phyloP scores from a whole-genome alignment of 768 basidiomycete genomes.

The Boletus coccyginus region DNA sequence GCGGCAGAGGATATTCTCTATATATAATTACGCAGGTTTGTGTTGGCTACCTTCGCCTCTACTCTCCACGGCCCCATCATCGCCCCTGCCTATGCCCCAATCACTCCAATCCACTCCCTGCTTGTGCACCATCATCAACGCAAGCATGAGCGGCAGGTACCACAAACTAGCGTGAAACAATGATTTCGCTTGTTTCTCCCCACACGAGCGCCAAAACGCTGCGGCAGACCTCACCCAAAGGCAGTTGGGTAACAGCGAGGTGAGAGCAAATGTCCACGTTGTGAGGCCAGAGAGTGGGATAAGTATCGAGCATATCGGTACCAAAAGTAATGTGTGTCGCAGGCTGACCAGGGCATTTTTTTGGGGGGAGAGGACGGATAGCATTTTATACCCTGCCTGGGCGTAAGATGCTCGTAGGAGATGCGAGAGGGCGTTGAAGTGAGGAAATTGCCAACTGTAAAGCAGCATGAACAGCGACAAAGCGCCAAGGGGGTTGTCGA shows the following conservation, averaged over 20 bases:
- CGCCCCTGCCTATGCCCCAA: slow-evolving; percentile 35
- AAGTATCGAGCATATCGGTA: slow-evolving; percentile 76
- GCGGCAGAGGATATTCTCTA: not conserved
- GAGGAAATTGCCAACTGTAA: slow-evolving; percentile 98
- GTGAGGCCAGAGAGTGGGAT: slow-evolving; percentile 90
- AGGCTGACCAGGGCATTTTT: slow-evolving; percentile 85
- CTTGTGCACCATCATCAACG: slow-evolving; percentile 95
- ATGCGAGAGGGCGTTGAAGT: slow-evolving; percentile 93
- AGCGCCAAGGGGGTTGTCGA: slow-evolving; percentile 81
- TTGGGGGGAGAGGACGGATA: slow-evolving; percentile 71
- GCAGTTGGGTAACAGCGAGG: slow-evolving; percentile 72
- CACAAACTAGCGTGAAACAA: slow-evolving; percentile 83
- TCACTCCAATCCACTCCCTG: slow-evolving; percentile 75
- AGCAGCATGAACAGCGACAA: slow-evolving; percentile 79
- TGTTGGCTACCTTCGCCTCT: not conserved
- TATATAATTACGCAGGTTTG: not conserved
- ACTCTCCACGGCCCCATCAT: not conserved
- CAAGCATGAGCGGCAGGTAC: slow-evolving; percentile 88
- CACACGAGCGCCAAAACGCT: slow-evolving; percentile 68
- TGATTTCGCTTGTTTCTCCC: slow-evolving; percentile 73
- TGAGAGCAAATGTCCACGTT: slow-evolving; percentile 84
- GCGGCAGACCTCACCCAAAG: slow-evolving; percentile 68
- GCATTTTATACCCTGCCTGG: slow-evolving; percentile 91
- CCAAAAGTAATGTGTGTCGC: slow-evolving; percentile 73
- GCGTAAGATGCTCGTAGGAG: slow-evolving; percentile 87